Conservation (phyloP, 2,329 filamentous ascomycete species). For the Gliomastix tumulicola region DNA sequence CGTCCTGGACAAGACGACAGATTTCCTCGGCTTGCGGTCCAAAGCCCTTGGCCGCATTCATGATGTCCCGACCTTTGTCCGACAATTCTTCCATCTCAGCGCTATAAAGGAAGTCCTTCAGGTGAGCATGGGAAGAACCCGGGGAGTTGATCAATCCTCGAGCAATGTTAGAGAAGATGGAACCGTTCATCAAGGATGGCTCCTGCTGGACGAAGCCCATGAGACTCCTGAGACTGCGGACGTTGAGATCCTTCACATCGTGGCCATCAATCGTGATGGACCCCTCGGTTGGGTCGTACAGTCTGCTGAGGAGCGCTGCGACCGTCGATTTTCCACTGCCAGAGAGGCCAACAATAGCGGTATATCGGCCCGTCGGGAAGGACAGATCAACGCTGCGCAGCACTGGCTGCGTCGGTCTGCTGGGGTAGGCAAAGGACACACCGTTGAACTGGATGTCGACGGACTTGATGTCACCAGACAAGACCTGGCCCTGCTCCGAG, state of each 20-base stretch:
- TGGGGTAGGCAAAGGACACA: slow-evolving; percentile 37
- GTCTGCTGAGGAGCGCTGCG: slow-evolving; percentile 44
- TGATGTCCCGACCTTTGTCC: slow-evolving; percentile 40
- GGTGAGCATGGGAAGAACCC: slow-evolving; percentile 24
- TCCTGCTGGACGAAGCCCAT: slow-evolving; percentile 39
- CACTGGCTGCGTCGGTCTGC: slow-evolving; percentile 30
- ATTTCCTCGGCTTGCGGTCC: slow-evolving; percentile 31
- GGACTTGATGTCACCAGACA: slow-evolving; percentile 29
- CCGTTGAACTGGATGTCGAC: slow-evolving; percentile 25
- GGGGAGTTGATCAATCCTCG: slow-evolving; percentile 39
- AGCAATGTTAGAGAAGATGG: slow-evolving; percentile 43
- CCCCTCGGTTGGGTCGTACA: slow-evolving; percentile 49
- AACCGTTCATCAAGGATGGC: slow-evolving; percentile 34
- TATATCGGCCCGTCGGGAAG: slow-evolving; percentile 40
- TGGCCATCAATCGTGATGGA: slow-evolving; percentile 37
- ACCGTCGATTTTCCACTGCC: slow-evolving; percentile 53
- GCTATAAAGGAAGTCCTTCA: slow-evolving; percentile 40
- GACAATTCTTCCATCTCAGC: slow-evolving; percentile 42
- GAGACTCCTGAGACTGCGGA: slow-evolving; percentile 31
- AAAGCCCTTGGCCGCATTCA: slow-evolving; percentile 36
- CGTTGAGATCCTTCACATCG: slow-evolving; percentile 40
- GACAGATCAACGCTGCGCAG: slow-evolving; percentile 37
- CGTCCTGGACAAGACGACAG: slow-evolving; percentile 39
- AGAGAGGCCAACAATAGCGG: slow-evolving; percentile 51
- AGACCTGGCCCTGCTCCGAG: slow-evolving; percentile 29